phyloP scores from a whole-genome alignment of 805 yeast species.

The Zygotorulaspora chibaensis region DNA sequence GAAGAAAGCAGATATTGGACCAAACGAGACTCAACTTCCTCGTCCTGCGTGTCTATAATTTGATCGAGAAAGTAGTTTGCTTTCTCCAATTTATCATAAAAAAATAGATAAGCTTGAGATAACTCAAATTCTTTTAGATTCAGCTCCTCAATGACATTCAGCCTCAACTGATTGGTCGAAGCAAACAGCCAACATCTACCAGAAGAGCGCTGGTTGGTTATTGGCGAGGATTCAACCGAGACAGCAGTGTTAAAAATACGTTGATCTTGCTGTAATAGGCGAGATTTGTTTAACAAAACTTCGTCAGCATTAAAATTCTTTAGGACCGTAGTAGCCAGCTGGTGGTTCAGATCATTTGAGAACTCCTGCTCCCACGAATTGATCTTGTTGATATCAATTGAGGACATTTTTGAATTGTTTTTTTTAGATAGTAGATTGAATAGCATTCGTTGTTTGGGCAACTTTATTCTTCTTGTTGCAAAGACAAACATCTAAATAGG shows the following conservation, averaged over 20 bases:
- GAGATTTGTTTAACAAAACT: conserved; percentile 26
- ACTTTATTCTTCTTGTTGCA: background rate
- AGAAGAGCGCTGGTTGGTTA: conserved; percentile 67
- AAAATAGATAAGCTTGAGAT: conserved; percentile 74
- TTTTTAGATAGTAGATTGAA: background rate
- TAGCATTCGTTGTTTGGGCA: conserved; percentile 4
- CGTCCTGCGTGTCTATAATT: conserved; percentile 61
- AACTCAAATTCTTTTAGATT: conserved; percentile 66
- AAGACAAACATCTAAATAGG: background rate
- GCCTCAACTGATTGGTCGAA: conserved; percentile 66
- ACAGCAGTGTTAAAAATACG: conserved; percentile 33
- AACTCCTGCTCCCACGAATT: conserved; percentile 28
- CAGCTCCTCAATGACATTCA: conserved; percentile 56
- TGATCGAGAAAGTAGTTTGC: conserved; percentile 77
- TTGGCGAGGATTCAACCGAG: conserved; percentile 51
- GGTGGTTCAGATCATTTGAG: conserved; percentile 28
- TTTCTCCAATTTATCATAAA: conserved; percentile 83
- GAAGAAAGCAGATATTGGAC: conserved; percentile 59
- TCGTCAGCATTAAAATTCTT: conserved; percentile 37
- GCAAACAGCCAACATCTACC: conserved; percentile 93
- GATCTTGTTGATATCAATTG: conserved; percentile 11
- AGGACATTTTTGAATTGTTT: conserved; percentile 10
- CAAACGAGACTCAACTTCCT: conserved; percentile 64
- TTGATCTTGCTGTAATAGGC: conserved; percentile 20
- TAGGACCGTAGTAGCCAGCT: conserved; percentile 36